Base-by-base conservation (phyloP, 176 grass and related monocot genomes). In the Oryza coarctata region DNA sequence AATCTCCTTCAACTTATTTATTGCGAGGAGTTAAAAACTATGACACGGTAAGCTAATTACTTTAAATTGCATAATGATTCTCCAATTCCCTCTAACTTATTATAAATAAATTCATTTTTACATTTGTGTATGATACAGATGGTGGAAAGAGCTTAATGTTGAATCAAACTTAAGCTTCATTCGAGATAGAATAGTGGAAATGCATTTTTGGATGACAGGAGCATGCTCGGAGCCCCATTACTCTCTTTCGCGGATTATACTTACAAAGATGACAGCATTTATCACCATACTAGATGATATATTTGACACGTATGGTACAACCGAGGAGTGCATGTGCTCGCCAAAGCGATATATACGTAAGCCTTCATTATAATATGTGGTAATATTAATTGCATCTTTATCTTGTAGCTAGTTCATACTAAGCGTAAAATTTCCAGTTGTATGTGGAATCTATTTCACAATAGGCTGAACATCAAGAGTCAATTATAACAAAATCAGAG, bases 231-330 rank as follows among this genome's bases (percentile, higher is more conserved):
- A 80, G 43, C 44, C 20, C n/a, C 9, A 86, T 1, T 57, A 86
- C 68, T 74, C 84, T 26, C 34, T 33, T 75, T 0, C 27, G 33
- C 33, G 77, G 33, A 71, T 86, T 18, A 80, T 86, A 73, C 0
- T 3, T 29, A 73, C 84, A 3, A 80, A 80, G 12, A 74, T 74
- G 41, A 33, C 69, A 57, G 60, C 76, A 4, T 74, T 0, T 39
- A 80, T 74, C 61, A 86, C 84, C 61, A 43, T 86, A 73, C 5
- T 86, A 38, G 84, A 86, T 73, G 84, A 86, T 38, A 74, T 86
- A 40, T 66, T 80, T 47, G 84, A 86, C 12, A 74, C 84, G 12
- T 74, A 80, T 34, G 45, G 33, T 55, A 74, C 76, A 55, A 74
- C 76, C 5, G 60, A 86, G 7, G 84, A 86, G 60, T 49, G 32